Evolutionary conservation across 1,284 basidiomycete species (phyloP).

Genomic region (Ustilago nuda): DNA sequence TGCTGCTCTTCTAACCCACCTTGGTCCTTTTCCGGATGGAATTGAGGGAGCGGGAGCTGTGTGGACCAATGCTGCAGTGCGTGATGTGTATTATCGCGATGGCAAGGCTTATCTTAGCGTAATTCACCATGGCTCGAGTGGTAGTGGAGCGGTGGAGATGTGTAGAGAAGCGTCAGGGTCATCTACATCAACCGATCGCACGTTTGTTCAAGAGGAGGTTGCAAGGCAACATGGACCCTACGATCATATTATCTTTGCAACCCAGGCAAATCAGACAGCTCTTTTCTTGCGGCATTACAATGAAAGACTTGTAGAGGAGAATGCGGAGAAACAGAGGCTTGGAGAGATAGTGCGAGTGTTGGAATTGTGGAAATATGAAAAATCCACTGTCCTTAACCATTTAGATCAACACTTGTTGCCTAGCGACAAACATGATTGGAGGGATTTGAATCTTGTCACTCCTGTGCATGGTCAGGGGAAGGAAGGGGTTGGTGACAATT

Average conservation of each 20-base stretch:
- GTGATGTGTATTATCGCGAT: constrained; percentile 1
- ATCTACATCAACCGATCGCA: constrained; percentile 15
- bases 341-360: constrained; percentile 17
- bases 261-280: constrained; percentile 63
- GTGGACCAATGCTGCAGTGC: constrained; percentile 32
- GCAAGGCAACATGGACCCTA: constrained; percentile 44
- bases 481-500: neutral
- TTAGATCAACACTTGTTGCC: constrained; percentile 52
- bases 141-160: neutral
- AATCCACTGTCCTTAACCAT: constrained; percentile 55
- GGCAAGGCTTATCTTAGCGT: constrained; percentile 21
- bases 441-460: constrained; percentile 59
- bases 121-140: constrained; percentile 12
- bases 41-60: constrained; percentile 1
- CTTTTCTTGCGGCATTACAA: constrained; percentile 42
- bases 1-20: constrained; percentile 36
- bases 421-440: constrained; percentile 32
- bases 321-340: constrained; percentile 12
- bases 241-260: constrained; percentile 64
- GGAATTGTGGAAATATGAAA: constrained; percentile 38
- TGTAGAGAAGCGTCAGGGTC: neutral
- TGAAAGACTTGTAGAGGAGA: neutral
- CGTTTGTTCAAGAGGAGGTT: neutral
- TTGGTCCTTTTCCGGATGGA: neutral
- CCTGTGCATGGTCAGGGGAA: neutral